Conservation (phyloP, 2,329 filamentous ascomycete species). For the Plenodomus biglobosus region DNA sequence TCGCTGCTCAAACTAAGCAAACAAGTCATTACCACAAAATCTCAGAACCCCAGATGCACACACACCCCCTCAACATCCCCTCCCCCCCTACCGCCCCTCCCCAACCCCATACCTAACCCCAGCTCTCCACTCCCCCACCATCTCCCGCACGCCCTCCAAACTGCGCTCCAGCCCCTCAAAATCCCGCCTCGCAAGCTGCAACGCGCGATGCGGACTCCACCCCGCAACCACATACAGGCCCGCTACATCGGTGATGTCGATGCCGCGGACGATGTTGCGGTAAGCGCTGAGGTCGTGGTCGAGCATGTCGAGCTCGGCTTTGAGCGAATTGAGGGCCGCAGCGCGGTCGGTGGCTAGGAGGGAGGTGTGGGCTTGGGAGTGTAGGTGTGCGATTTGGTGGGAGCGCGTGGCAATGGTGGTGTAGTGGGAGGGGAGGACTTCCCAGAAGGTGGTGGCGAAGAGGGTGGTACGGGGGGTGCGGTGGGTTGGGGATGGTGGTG, state of each 20-base stretch:
- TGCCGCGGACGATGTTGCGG: constrained; percentile 1
- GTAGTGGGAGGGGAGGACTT: constrained; percentile 12
- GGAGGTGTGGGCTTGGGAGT: constrained; percentile 6
- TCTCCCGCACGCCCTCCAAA: constrained; percentile 7
- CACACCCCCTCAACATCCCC: not conserved
- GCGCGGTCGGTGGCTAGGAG: constrained; percentile 9
- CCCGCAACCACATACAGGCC: constrained; percentile 17
- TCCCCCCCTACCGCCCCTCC: not conserved
- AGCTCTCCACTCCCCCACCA: constrained; percentile 8
- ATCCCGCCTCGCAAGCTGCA: constrained; percentile 16
- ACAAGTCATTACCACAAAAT: too few relatives aligned
- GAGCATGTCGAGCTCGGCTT: constrained; percentile 17
- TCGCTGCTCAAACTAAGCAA: too few relatives aligned
- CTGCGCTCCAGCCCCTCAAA: constrained; percentile 13
- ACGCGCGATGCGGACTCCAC: constrained; percentile 5
- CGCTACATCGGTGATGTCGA: constrained; percentile 14
- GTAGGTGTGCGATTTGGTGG: constrained; percentile 3
- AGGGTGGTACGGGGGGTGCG: constrained; percentile 1
- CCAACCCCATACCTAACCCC: constrained; percentile 11
- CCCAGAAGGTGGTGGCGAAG: constrained; percentile 10
- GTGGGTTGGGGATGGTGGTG: not conserved
- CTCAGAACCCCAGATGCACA: not conserved
- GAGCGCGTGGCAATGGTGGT: constrained; percentile 8
- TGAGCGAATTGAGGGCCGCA: constrained; percentile 10
- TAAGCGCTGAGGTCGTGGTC: constrained; percentile 13